Base-by-base conservation (phyloP, 2,329 filamentous ascomycete genomes). In the Ilyonectria robusta region DNA sequence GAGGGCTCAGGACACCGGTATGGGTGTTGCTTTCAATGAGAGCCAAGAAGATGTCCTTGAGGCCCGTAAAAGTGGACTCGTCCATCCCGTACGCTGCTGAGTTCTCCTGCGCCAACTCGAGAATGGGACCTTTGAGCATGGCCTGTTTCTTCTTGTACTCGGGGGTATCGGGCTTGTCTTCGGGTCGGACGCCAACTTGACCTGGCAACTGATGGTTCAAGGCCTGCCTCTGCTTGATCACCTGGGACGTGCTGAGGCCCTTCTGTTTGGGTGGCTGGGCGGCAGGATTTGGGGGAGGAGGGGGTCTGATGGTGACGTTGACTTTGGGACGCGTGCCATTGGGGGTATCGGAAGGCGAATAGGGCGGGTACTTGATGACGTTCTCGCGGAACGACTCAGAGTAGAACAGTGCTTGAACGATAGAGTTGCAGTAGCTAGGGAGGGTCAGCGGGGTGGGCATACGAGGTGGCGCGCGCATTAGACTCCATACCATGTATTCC, bases 141-240 rank as follows among this genome's bases (percentile, higher is more conserved):
- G 95, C 95, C 79, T 96, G 91, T 83, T 97, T 98, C 86, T 99
- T 99, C 83, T 98, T 98, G 83, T 96, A 97, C 82, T 99, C 96
- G 1, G 95, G 94, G 1, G 95, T 95, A 77, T 98, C 95, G 69
- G 93, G 93, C 80, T 94, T 97, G 77, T 98, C 96, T 80, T 98
- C 96, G 9, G 94, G 93, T 73, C 94, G 85, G 47, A 86, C 69
- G 3, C 81, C 91, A 65, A 83, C 86, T 35, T 85, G 86, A 42
- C 85, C 85, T 13, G 86, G 86, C 19, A 87, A 83, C 26, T 87
- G 81, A 66, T 89, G 87, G 33, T 84, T 87, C 71, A 89, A 82
- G 66, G 86, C 83, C 72, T 86, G 84, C 76, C 89, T 82, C 70
- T 87, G 87, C 74, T 88, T 87, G 72, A 86, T 80, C 15, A 87